These are phyloP conservation scores for Colletotrichum sp. DNA, from an alignment of 2,329 filamentous ascomycete genomes.

Conservation along the genomic window DNA sequence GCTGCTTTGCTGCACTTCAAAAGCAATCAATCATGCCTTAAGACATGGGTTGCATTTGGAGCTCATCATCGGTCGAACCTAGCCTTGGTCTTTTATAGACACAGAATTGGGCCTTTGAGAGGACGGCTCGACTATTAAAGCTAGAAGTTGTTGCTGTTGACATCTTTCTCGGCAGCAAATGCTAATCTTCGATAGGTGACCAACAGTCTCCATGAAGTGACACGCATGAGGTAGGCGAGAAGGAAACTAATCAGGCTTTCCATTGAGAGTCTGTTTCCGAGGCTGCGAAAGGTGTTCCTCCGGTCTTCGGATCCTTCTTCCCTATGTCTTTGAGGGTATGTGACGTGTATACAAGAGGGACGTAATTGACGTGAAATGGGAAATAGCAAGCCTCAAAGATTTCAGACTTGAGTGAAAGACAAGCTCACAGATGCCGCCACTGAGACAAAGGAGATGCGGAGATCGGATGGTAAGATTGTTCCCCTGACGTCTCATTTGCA, in stretches of 20 bases:
- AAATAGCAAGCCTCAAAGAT: background rate
- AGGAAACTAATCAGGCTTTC: background rate
- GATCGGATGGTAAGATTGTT: background rate
- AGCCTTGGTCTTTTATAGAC: background rate
- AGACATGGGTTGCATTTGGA: background rate
- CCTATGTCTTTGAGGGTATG: background rate
- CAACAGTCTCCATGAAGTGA: background rate
- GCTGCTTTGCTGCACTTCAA: background rate
- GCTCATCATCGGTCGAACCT: background rate
- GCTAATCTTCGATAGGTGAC: background rate
- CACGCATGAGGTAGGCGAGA: background rate
- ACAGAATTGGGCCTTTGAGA: background rate
- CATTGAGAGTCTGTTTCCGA: background rate
- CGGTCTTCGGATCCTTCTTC: background rate
- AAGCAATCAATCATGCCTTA: background rate
- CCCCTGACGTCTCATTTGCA: background rate
- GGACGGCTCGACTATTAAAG: background rate
- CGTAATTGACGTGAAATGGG: background rate
- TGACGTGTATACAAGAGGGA: background rate
- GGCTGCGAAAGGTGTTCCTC: background rate
- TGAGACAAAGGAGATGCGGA: background rate
- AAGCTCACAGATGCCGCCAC: background rate
- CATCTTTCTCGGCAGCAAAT: background rate
- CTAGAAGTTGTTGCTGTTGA: background rate
- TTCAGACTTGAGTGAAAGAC: background rate